A percentile compares a stretch with the other conserved stretches of the same genome.
These are phyloP conservation scores for Peterozyma xylosa DNA, from an alignment of 805 yeast species.

Conservation along the genomic window DNA sequence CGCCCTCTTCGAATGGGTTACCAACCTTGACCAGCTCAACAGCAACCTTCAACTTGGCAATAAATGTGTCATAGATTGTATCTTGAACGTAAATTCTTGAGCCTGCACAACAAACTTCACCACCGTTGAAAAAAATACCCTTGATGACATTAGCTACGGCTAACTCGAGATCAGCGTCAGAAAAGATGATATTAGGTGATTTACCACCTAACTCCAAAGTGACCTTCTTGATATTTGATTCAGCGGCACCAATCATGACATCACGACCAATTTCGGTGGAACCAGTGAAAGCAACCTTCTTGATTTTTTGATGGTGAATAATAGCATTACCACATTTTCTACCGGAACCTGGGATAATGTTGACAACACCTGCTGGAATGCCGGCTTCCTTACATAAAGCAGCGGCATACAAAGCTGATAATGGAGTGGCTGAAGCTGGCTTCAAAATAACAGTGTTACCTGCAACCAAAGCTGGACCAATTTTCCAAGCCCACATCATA, in stretches of 20 bases:
- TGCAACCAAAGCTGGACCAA: slow-evolving; percentile 70
- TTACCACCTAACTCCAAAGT: slow-evolving; percentile 81
- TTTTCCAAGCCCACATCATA: slow-evolving; percentile 72
- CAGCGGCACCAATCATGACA: slow-evolving; percentile 63
- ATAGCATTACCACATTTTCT: slow-evolving; percentile 64
- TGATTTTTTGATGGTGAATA: slow-evolving; percentile 56
- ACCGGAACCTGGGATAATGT: slow-evolving; percentile 70
- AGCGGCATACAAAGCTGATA: slow-evolving; percentile 60
- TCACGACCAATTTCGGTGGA: slow-evolving; percentile 68
- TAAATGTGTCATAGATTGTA: slow-evolving; percentile 55
- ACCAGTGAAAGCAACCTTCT: slow-evolving; percentile 77
- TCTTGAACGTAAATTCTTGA: slow-evolving; percentile 73
- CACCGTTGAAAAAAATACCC: slow-evolving; percentile 74
- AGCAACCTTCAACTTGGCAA: slow-evolving; percentile 49
- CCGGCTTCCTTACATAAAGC: slow-evolving; percentile 59
- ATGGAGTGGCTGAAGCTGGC: slow-evolving; percentile 73
- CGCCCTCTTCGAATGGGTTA: slow-evolving; percentile 59
- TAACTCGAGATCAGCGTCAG: slow-evolving; percentile 54
- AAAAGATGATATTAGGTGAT: slow-evolving; percentile 68
- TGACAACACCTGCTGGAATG: slow-evolving; percentile 68
- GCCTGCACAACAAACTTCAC: slow-evolving; percentile 80
- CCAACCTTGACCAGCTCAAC: slow-evolving; percentile 62
- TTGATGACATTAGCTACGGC: slow-evolving; percentile 40
- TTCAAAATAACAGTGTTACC: slow-evolving; percentile 69
- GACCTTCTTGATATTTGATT: slow-evolving; percentile 65